Evolutionary conservation across 441 rosid species (phyloP).

Genomic region (Pelargonium fulgidum): DNA sequence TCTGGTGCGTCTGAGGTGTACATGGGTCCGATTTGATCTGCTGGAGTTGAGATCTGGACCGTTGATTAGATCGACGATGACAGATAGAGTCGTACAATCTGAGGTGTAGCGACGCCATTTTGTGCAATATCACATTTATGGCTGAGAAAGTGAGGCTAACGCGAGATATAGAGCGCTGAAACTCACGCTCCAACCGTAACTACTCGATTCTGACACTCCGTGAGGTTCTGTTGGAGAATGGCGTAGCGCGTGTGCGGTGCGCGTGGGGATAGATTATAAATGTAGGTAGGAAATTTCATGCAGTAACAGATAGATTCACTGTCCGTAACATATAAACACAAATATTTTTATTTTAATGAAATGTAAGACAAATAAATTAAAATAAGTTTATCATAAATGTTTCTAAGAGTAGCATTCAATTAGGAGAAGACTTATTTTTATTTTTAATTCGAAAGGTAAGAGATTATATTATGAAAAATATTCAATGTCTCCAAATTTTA

Average conservation of each 20-base stretch:
- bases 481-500: too few species aligned
- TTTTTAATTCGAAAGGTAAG: too few species aligned
- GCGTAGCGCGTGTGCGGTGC: not conserved
- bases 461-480: too few species aligned
- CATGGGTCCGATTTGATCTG: not conserved
- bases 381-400: too few species aligned
- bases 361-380: too few species aligned
- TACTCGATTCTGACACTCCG: not conserved
- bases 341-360: too few species aligned
- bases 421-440: too few species aligned
- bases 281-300: too few species aligned
- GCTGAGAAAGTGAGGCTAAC: not conserved
- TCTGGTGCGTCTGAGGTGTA: not conserved
- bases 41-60: not conserved
- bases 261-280: not conserved
- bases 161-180: not conserved
- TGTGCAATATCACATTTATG: not conserved
- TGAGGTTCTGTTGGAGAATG: not conserved
- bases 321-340: too few species aligned
- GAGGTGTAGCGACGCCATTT: too few species aligned
- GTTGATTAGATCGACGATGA: not conserved
- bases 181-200: not conserved
- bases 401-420: too few species aligned
- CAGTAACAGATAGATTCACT: too few species aligned
- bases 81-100: not conserved